Base-by-base conservation (phyloP, 495 filamentous ascomycete genomes). In the Aspergillus saccharolyticus region DNA sequence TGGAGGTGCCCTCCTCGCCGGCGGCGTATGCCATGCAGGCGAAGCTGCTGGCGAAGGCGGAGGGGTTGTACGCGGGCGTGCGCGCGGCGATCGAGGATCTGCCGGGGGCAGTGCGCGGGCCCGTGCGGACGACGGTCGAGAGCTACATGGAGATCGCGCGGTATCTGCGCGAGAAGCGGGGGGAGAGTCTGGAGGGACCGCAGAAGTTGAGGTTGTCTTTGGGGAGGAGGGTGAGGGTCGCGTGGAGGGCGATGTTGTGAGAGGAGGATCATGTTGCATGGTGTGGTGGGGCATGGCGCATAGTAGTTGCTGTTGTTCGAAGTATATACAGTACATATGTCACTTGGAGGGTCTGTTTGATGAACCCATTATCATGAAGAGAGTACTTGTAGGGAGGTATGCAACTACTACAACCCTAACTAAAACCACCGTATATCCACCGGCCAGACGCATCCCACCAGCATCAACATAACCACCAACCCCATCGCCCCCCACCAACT, bases 81-180 rank as follows among this genome's bases (percentile, higher is more conserved):
- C 67, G 75, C 52, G 62, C 44, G 1, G 75, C 77, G 0, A 85
- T 89, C 63, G 73, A 82, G 45, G 56, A 77, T 58, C 65, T 89
- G 12, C 86, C 86, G 4, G 12, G 24, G 0, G 78, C 81, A 52
- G 80, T 79, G 4, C 72, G 81, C 53, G 81, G 78, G 4, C 83
- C 85, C 2, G 78, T 88, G 66, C 72, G 81, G 25, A 84, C 87
- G 9, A 85, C 84, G 3, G 82, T 89, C 0, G 85, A 89, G 69
- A 86, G 83, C 59, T 89, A 89, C 57, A 85, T 89, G 79, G 85
- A 87, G 63, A 89, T 89, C 66, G 86, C 84, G 7, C 47, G 47
- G 22, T 17, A 28, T 24, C 15, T 50, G 47, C 24, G 47, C 15
- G 22, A 30, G 47, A 30, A 16, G 16, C n/a, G 15, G 14, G 47